Evolutionary conservation across 1,139 yeast genomes (phyloP).

Genomic region (Scheffersomyces illinoinensis): DNA sequence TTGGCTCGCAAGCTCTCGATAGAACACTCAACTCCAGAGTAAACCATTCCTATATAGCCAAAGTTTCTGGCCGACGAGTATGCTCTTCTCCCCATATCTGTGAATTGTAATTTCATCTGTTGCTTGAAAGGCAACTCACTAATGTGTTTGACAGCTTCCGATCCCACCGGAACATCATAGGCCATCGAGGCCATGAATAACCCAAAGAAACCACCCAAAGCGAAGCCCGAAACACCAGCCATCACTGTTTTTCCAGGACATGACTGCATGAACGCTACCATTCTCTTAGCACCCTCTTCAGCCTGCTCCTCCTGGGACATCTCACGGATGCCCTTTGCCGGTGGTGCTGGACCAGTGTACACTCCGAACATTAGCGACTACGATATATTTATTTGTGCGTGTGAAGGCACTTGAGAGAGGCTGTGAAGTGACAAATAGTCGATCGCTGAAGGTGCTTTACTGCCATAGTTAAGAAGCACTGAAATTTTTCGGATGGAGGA

Average conservation of each 20-base stretch:
- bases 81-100: constrained; percentile 89
- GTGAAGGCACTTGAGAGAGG: neutral
- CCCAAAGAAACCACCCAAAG: constrained; percentile 94
- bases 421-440: neutral
- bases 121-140: constrained; percentile 88
- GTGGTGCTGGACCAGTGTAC: constrained; percentile 23
- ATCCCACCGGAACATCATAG: constrained; percentile 76
- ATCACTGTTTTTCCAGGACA: constrained; percentile 94
- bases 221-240: constrained; percentile 95
- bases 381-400: neutral
- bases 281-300: constrained; percentile 82
- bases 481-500: neutral
- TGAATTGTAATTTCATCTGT: constrained; percentile 87
- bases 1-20: constrained; percentile 86
- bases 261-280: constrained; percentile 83
- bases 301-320: constrained; percentile 94
- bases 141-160: constrained; percentile 54
- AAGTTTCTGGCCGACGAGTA: constrained; percentile 89
- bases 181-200: constrained; percentile 94
- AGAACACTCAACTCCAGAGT: constrained; percentile 92
- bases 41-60: constrained; percentile 91
- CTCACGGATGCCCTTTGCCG: constrained; percentile 53
- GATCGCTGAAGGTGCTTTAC: neutral
- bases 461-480: neutral
- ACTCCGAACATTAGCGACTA: constrained; percentile 21